Base-by-base conservation (phyloP, 345 rosid species). In the Moricandia arvensis region DNA sequence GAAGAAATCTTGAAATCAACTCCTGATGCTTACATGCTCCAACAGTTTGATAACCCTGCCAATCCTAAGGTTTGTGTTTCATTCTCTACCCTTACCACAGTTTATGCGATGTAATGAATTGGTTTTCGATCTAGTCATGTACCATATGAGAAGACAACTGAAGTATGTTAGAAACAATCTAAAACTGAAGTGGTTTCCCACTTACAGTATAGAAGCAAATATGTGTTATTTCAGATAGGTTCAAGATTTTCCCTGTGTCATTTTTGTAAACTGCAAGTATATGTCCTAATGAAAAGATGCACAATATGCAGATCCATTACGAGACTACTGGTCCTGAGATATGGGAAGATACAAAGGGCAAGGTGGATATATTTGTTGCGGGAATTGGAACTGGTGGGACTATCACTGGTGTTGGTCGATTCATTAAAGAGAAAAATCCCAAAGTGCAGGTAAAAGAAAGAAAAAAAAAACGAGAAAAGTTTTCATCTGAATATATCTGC, bases 321-420 rank as follows among this genome's bases (percentile, higher is more conserved):
- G 89, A 88, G 87, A 90, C 96, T 18, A 90, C 96, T 58, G 96
- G 96, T 73, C 96, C 96, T 21, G 96, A 90, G 82, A 90, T 90
- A 17, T 90, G 96, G 96, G 92, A 88, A 41, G 96, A 88, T 73
- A 86, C 93, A 5, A 87, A 81, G 73, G 97, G 97, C 66, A 88
- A 90, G 73, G 86, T 94, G 47, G 96, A 94, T 78, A 85, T 84
- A 68, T 76, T 91, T 57, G 67, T 94, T 83, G 87, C 88, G 0
- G 97, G 95, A 43, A 85, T 94, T 58, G 97, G 98, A 73, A 94
- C 97, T 51, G 96, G 93, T 69, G 98, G 98, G 69, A 94, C 97
- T 6, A 83, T 90, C 55, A 57, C 89, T 16, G 98, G 97, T 34
- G 93, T 82, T 43, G 91, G 98, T 41, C 85, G 60, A 62, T 94